These are phyloP conservation scores for Ogataea thermomethanolica DNA, from an alignment of 805 yeast genomes.

Conservation along the genomic window DNA sequence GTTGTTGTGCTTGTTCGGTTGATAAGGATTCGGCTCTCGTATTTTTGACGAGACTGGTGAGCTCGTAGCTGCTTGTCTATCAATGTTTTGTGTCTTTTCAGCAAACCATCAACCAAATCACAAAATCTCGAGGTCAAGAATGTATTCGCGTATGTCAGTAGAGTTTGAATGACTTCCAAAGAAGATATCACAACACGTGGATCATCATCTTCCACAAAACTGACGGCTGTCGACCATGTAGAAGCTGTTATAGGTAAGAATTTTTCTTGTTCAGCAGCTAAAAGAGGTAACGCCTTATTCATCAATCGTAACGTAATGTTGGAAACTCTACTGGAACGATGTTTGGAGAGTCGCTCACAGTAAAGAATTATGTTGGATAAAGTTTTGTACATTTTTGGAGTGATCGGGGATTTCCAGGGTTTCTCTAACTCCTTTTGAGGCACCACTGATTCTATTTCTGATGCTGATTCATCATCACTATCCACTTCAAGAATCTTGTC, in stretches of 20 bases:
- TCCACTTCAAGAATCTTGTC: slow-evolving; percentile 28
- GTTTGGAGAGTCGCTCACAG: slow-evolving; percentile 66
- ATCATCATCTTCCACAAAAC: slow-evolving; percentile 23
- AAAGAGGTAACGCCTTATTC: slow-evolving; percentile 42
- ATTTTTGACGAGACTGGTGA: neutral
- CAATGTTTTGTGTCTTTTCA: slow-evolving; percentile 10
- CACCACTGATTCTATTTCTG: slow-evolving; percentile 28
- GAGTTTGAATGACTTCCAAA: slow-evolving; percentile 24
- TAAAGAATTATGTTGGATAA: slow-evolving; percentile 62
- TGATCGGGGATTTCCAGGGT: slow-evolving; percentile 68
- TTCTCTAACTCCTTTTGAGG: slow-evolving; percentile 28
- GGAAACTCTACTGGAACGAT: slow-evolving; percentile 55
- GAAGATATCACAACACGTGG: slow-evolving; percentile 30
- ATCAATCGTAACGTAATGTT: slow-evolving; percentile 54
- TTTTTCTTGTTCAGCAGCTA: slow-evolving; percentile 46
- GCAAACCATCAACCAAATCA: slow-evolving; percentile 34
- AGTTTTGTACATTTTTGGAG: slow-evolving; percentile 54
- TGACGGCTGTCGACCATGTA: slow-evolving; percentile 46
- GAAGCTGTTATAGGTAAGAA: slow-evolving; percentile 50
- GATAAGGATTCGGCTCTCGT: neutral
- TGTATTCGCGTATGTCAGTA: slow-evolving; percentile 39
- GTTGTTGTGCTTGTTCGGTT: slow-evolving; percentile 27
- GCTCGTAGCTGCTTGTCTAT: slow-evolving; percentile 9
- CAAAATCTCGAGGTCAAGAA: slow-evolving; percentile 46
- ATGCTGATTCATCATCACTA: slow-evolving; percentile 39